phyloP scores from a whole-genome alignment of 345 rosid genomes.

The Dipteronia dyeriana region DNA sequence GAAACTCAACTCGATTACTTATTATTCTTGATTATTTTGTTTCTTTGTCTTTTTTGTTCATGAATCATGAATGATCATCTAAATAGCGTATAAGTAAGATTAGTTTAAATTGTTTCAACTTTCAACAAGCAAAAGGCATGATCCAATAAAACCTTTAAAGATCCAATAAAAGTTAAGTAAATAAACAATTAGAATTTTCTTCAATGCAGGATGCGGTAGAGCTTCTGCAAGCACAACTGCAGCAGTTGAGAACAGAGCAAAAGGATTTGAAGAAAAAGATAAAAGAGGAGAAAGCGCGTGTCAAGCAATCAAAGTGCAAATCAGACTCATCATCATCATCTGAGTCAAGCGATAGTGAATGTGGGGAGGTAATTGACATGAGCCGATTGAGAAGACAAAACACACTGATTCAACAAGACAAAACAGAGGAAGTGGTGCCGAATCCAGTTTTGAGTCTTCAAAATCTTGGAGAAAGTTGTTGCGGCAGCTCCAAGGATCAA shows the following conservation, averaged over 20 bases:
- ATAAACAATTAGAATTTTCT: constrained; percentile 1
- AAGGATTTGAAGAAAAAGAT: constrained; percentile 48
- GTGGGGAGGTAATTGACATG: constrained; percentile 57
- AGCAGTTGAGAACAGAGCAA: constrained; percentile 52
- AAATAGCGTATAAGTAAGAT: neutral
- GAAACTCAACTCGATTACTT: constrained; percentile 2
- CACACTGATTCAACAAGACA: constrained; percentile 5
- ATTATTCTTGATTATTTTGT: neutral
- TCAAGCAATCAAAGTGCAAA: constrained; percentile 25
- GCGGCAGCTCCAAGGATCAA: neutral
- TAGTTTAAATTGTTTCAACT: neutral
- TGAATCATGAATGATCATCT: neutral
- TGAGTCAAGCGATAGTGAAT: constrained; percentile 58
- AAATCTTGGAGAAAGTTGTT: neutral
- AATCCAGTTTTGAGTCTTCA: neutral
- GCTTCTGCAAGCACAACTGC: constrained; percentile 45
- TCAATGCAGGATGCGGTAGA: constrained; percentile 55
- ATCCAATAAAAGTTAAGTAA: too few species aligned
- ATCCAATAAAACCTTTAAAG: neutral
- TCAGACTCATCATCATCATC: constrained; percentile 30
- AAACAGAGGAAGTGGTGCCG: neutral
- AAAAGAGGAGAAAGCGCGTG: constrained; percentile 50
- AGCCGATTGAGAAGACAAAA: constrained; percentile 31
- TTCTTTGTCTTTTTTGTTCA: neutral
- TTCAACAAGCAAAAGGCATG: neutral